A percentile compares a stretch with the other conserved stretches of the same genome.
phyloP scores from a whole-genome alignment of 768 basidiomycete species.

The Tulasnella sp. region DNA sequence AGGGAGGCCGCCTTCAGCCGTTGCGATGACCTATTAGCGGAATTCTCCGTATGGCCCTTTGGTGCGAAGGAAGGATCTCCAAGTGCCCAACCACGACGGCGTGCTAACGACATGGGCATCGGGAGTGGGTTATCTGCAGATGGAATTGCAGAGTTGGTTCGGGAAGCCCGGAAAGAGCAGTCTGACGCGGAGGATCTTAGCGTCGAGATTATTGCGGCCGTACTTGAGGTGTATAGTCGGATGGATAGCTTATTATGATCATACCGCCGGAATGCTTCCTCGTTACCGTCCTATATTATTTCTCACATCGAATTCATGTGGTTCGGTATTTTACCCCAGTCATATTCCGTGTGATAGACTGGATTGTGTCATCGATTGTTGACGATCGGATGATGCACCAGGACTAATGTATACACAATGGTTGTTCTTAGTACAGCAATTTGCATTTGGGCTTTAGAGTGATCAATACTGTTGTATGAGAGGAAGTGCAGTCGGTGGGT shows the following conservation, averaged over 20 bases:
- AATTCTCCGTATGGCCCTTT: slow-evolving; percentile 87
- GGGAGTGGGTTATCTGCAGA: slow-evolving; percentile 37
- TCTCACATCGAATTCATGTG: not conserved
- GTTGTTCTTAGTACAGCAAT: no score
- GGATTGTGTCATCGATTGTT: no score
- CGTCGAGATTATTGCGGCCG: slow-evolving; percentile 85
- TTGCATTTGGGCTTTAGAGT: no score
- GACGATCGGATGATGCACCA: no score
- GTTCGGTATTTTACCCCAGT: no score
- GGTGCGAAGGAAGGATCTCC: slow-evolving; percentile 27
- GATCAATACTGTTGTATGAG: no score
- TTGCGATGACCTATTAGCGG: slow-evolving; percentile 86
- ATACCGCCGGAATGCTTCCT: no score
- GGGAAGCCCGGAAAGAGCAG: slow-evolving; percentile 62
- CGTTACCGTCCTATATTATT: no score
- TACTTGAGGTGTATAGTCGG: slow-evolving; percentile 84
- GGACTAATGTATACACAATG: no score
- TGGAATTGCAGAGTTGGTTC: slow-evolving; percentile 57
- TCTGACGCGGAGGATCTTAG: slow-evolving; percentile 55
- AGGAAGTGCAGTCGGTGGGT: no score
- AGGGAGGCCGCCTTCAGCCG: slow-evolving; percentile 85
- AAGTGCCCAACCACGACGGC: slow-evolving; percentile 23
- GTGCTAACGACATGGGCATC: slow-evolving; percentile 29
- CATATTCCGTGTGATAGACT: no score
- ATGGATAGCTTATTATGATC: slow-evolving; percentile 39